Conservation (phyloP, 495 filamentous ascomycete species). For the Eremomyces bilateralis region DNA sequence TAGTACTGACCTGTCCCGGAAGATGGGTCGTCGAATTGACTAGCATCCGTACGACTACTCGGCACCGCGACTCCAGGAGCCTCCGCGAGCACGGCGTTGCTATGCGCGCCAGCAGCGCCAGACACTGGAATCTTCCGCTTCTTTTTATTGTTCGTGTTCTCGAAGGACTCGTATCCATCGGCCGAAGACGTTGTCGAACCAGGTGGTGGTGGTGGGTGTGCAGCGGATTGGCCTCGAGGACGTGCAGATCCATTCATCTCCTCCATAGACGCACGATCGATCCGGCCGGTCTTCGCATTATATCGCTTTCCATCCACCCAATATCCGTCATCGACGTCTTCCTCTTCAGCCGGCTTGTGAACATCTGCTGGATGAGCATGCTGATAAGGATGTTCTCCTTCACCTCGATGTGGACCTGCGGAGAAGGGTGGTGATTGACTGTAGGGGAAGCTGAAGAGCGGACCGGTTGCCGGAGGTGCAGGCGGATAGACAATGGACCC, state of each 20-base stretch:
- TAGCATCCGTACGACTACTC: background rate
- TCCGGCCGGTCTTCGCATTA: too few species aligned
- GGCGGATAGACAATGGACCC: slow-evolving; percentile 65
- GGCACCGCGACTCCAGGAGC: slow-evolving; percentile 39
- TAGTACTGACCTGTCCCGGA: slow-evolving; percentile 33
- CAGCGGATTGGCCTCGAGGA: background rate
- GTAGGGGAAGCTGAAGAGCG: slow-evolving; percentile 59
- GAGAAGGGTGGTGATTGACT: slow-evolving; percentile 17
- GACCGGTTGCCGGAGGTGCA: slow-evolving; percentile 37
- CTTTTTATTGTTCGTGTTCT: slow-evolving; percentile 99
- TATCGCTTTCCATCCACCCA: too few species aligned
- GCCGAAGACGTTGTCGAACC: slow-evolving; percentile 23
- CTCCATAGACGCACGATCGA: background rate
- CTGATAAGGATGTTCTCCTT: too few species aligned
- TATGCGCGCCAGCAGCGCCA: slow-evolving; percentile 42
- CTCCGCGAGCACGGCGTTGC: slow-evolving; percentile 36
- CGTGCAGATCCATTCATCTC: too few species aligned
- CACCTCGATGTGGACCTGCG: slow-evolving; percentile 13
- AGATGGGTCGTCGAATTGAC: background rate
- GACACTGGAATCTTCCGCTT: slow-evolving; percentile 92
- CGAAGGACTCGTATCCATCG: slow-evolving; percentile 91
- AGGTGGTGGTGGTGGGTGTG: slow-evolving; percentile 4
- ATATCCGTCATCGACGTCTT: background rate
- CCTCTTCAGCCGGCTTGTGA: slow-evolving; percentile 1
- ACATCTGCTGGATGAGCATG: too few species aligned